These are phyloP conservation scores for Aspergillus leporis DNA, from an alignment of 495 filamentous ascomycete species.

Conservation along the genomic window DNA sequence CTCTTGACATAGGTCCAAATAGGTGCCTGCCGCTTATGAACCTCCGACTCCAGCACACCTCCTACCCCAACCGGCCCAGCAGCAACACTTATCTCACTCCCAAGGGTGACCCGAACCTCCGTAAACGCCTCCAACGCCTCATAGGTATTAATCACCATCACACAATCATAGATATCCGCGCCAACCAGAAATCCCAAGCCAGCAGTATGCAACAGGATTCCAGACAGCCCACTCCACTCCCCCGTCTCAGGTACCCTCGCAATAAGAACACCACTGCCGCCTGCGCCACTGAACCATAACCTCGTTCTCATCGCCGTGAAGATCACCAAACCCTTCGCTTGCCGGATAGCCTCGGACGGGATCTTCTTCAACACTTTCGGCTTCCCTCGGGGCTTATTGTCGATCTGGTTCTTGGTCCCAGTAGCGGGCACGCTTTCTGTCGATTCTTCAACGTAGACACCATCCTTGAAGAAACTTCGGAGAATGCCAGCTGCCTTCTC, in stretches of 20 bases:
- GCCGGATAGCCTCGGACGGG: conserved; percentile 68
- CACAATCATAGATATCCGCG: conserved; percentile 80
- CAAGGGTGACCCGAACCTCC: conserved; percentile 63
- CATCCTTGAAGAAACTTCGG: conserved; percentile 64
- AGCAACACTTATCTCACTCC: conserved; percentile 65
- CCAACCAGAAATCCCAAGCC: conserved; percentile 74
- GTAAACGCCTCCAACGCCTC: conserved; percentile 70
- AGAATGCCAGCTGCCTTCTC: conserved; percentile 72
- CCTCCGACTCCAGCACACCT: conserved; percentile 62
- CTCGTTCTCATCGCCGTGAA: conserved; percentile 83
- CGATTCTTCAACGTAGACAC: conserved; percentile 39
- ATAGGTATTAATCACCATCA: conserved; percentile 75
- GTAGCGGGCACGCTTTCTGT: neutral
- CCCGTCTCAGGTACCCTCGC: conserved; percentile 65
- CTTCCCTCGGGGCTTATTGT: conserved; percentile 53
- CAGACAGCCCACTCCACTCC: conserved; percentile 74
- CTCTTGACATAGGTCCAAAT: conserved; percentile 77
- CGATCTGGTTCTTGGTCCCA: conserved; percentile 14
- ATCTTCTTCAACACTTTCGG: conserved; percentile 69
- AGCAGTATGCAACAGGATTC: conserved; percentile 73
- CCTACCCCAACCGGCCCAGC: conserved; percentile 68
- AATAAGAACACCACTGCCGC: conserved; percentile 66
- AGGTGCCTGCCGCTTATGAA: conserved; percentile 59
- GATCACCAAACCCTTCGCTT: conserved; percentile 74
- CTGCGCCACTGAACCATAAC: conserved; percentile 78